phyloP scores from a whole-genome alignment of 2,329 filamentous ascomycete species.

The Monosporascus ibericus region DNA sequence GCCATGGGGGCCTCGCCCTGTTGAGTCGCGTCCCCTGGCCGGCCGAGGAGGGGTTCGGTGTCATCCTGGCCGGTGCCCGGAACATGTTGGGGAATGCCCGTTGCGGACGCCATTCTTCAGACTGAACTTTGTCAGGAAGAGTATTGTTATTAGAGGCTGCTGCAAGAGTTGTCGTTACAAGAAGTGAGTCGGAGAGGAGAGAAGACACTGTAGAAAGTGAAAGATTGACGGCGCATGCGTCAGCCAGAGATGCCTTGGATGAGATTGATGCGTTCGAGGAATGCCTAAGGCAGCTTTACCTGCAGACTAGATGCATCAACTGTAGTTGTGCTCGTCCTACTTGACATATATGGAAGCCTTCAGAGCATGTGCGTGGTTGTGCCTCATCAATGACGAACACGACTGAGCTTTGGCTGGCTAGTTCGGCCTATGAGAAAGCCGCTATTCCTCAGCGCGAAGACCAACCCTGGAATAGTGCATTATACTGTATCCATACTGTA shows the following conservation, averaged over 20 bases:
- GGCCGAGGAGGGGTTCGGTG: constrained; percentile 65
- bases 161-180: no score
- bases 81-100: constrained; percentile 54
- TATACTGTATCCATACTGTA: no score
- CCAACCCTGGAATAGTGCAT: background rate
- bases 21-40: constrained; percentile 68
- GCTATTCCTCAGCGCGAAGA: constrained; percentile 18
- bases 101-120: constrained; percentile 59
- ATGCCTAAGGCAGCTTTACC: no score
- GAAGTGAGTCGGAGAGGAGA: no score
- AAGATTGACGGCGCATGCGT: no score
- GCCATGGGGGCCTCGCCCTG: constrained; percentile 55
- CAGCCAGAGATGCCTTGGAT: no score
- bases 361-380: constrained; percentile 1
- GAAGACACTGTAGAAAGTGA: no score
- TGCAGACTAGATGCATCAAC: background rate
- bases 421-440: constrained; percentile 17
- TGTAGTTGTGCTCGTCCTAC: background rate
- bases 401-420: constrained; percentile 10
- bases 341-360: background rate
- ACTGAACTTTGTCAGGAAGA: constrained; percentile 7
- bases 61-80: constrained; percentile 39
- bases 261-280: no score
- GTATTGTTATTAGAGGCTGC: background rate
- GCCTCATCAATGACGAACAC: constrained; percentile 23